phyloP scores from a whole-genome alignment of 371 early-diverging fungal species.

The Rhizopus stolonifer region DNA sequence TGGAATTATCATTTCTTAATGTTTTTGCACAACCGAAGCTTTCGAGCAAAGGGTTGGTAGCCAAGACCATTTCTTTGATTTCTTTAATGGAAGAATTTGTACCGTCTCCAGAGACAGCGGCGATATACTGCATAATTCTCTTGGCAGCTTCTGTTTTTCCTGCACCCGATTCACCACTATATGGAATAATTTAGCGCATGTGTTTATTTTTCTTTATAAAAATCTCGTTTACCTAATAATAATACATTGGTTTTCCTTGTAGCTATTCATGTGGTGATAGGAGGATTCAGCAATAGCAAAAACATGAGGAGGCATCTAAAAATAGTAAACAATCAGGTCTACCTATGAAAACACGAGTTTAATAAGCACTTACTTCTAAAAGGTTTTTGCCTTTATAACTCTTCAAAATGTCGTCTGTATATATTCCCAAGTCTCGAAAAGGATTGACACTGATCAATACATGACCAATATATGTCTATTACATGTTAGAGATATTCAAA shows the following conservation, averaged over 20 bases:
- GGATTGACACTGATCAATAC: constrained; percentile 90
- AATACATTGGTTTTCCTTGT: constrained; percentile 97
- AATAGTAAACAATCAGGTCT: constrained; percentile 1
- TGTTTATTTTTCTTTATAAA: neutral
- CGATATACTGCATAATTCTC: constrained; percentile 95
- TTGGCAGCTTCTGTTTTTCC: constrained; percentile 95
- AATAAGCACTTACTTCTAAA: constrained; percentile 62
- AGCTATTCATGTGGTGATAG: constrained; percentile 92
- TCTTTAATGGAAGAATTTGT: constrained; percentile 79
- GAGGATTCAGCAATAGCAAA: constrained; percentile 86
- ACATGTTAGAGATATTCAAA: neutral
- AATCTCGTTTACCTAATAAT: constrained; percentile 70
- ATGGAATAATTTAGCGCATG: neutral
- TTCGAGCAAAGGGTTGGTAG: constrained; percentile 96
- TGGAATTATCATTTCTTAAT: constrained; percentile 97
- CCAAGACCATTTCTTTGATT: constrained; percentile 95
- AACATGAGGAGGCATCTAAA: constrained; percentile 82
- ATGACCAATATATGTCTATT: constrained; percentile 84
- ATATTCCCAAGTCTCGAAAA: constrained; percentile 82
- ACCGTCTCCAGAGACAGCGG: constrained; percentile 85
- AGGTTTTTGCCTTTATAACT: constrained; percentile 83
- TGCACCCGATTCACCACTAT: constrained; percentile 84
- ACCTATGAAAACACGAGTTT: constrained; percentile 1
- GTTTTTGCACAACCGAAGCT: constrained; percentile 99
- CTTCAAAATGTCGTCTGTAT: constrained; percentile 70